Base-by-base conservation (phyloP, 2,329 filamentous ascomycete species). In the Claviceps sorghi region DNA sequence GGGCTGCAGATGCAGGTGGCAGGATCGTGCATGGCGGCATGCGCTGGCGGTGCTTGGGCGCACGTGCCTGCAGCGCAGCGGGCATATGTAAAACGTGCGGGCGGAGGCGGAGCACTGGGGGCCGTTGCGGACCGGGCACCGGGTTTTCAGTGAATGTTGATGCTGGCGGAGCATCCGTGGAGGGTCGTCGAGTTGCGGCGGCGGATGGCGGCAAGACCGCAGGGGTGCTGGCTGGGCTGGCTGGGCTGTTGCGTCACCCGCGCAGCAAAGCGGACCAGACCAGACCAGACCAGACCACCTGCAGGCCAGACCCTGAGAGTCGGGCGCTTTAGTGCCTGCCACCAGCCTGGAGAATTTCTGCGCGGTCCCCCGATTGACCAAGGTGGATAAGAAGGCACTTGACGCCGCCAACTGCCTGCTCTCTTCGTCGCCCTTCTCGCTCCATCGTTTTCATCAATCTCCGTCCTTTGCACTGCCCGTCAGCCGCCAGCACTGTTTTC, bases 11-110 rank as follows among this genome's bases (percentile, higher is more conserved):
- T 52, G 56, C 53, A 43, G 52, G 22, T 46, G 41, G 51, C 49
- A 46, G 53, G 52, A 52, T 53, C 34, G n/a, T 56, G 56, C 57
- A 58, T 55, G 11, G n/a, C 26, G 40, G 32, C 38, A 48, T 43
- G 40, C 32, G 22, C 26, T 45, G 29, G 47, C 44, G 38, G 19
- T 26, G 19, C 10, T 29, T 40, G 13, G 8, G 45, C n/a, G n/a
- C n/a, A n/a, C n/a, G n/a, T n/a, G n/a, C n/a, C n/a, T n/a, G n/a
- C n/a, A n/a, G n/a, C n/a, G n/a, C n/a, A n/a, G n/a, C n/a, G n/a
- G n/a, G n/a, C n/a, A 15, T 8, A 34, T 34, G 11, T 9, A n/a
- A n/a, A 38, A 36, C 11, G 4, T 17, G n/a, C 26, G 22, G 9
- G n/a, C 44, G 44, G 44, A 34, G 44, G 49, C 52, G 53, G 42